Evolutionary conservation across 23 red algal species (phyloP).

Genomic region (Chondrus crispus): DNA sequence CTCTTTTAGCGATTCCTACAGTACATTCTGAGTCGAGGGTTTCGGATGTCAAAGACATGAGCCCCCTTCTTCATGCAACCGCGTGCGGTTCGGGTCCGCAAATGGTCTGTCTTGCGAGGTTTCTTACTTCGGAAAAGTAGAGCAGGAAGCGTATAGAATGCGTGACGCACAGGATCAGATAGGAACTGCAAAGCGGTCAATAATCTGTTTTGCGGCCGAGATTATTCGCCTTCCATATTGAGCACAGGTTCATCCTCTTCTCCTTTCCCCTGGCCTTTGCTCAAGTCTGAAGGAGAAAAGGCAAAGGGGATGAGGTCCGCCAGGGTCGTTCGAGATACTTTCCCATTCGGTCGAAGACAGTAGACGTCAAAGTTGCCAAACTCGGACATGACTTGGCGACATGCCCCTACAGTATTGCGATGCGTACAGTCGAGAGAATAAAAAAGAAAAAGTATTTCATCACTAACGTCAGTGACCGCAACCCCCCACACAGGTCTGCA

Average conservation of each 20-base stretch:
- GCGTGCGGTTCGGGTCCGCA: background rate
- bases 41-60: no score
- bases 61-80: background rate
- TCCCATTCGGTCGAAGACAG: slow-evolving; percentile 52
- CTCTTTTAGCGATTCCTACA: no score
- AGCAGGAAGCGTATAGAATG: background rate
- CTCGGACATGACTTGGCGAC: slow-evolving; percentile 85
- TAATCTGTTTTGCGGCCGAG: background rate
- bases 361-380: slow-evolving; percentile 88
- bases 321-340: slow-evolving; percentile 42
- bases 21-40: no score
- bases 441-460: background rate
- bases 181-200: background rate
- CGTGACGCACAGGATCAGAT: background rate
- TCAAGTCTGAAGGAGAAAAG: slow-evolving; percentile 51
- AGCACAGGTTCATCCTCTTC: background rate
- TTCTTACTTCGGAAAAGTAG: background rate
- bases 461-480: background rate
- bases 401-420: slow-evolving; percentile 64
- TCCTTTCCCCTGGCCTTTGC: slow-evolving; percentile 28
- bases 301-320: slow-evolving; percentile 55
- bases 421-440: background rate
- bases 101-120: background rate
- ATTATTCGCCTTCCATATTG: background rate
- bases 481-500: background rate